Base-by-base conservation (phyloP, 2,329 filamentous ascomycete species). In the Aspergillus quadricinctus region DNA sequence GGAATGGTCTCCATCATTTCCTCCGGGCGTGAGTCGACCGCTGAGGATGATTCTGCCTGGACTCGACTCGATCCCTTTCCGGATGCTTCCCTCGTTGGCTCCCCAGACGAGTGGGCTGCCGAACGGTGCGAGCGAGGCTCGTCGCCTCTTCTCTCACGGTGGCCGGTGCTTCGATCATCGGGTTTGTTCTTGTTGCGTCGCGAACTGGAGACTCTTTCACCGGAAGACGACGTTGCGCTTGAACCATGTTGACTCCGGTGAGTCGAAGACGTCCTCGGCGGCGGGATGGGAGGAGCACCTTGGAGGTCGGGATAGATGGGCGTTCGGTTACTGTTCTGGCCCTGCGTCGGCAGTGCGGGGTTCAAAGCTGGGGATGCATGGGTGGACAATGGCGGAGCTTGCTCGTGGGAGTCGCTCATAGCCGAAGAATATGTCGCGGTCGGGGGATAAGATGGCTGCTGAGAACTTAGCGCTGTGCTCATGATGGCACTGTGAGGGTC, bases 241-340 rank as follows among this genome's bases (percentile, higher is more conserved):
- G 73, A 64, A 64, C 66, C 57, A 64, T 74, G 65, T 65, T 75
- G 68, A 61, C 69, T 72, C 77, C 78, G 81, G 62, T 86, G 83
- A 61, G 85, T 88, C 46, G 90, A 94, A 14, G 92, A 95, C 7
- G 89, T 92, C 68, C 92, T 85, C 37, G 90, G 89, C 49, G 89
- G 92, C 54, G 88, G 87, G 64, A 90, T 81, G 25, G 89, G 88
- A 53, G 88, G 85, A 29, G 73, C 73, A 56, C 75, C 77, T 82
- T 85, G 74, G 79, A 83, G 75, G 76, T 83, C 76, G 53, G 75
- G 69, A 45, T 70, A 68, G 48, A 67, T 64, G 62, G 64, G 63
- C 65, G 73, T 56, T 64, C 63, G 68, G 61, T 70, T 68, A 54
- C 64, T 66, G 56, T 67, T 67, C 52, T 67, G 64, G 40, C 62